Evolutionary conservation across 352 stramenopile genomes (phyloP), one percentile per base, ranked within the genome.

Genomic region (Pythium periplocum): DNA sequence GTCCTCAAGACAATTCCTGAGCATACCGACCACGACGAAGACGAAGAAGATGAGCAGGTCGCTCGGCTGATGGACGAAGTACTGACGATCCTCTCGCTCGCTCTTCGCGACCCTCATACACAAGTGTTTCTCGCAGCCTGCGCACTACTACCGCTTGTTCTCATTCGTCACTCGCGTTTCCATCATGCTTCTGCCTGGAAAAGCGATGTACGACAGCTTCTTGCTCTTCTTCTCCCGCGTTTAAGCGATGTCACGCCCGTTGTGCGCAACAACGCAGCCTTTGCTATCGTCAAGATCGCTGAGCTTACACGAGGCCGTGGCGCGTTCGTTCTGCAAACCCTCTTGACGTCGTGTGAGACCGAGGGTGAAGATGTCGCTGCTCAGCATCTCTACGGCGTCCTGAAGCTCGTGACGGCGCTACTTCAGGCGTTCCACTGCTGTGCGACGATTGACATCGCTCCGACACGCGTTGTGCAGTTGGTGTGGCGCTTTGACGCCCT

Each of bases 361-460:
- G 12, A 45, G 7, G 30, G 46, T 10, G 7, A 30, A 1, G 4
- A 5, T 11, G 45, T 62, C 11, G 48, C 57, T 4, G 59, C 61
- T 26, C 68, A 82, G 48, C 45, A 63, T 9, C 36, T 84, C 5
- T 51, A 75, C 31, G 66, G 69, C 0, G 10, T 80, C 0, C 52
- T 79, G 50, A 82, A 84, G 49, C 53, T 82, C 9, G 52, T 78
- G 8, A 51, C 71, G 11, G 66, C 66, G 7, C 41, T 82, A 26
- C 32, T 82, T 3, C 45, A 60, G 17, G 67, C 63, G 1, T 76
- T 74, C 53, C 74, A 82, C 43, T 82, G 74, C 53, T 82, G 71
- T 37, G 67, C 71, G 50, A 68, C 41, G 45, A 65, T 80, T 41
- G 69, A 80, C 44, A 75, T 78, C n/a, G 59, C 71, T 2, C 58